Evolutionary conservation across 2,329 filamentous ascomycete genomes (phyloP), one percentile per base, ranked within the genome.

Genomic region (Alternaria ethzedia): DNA sequence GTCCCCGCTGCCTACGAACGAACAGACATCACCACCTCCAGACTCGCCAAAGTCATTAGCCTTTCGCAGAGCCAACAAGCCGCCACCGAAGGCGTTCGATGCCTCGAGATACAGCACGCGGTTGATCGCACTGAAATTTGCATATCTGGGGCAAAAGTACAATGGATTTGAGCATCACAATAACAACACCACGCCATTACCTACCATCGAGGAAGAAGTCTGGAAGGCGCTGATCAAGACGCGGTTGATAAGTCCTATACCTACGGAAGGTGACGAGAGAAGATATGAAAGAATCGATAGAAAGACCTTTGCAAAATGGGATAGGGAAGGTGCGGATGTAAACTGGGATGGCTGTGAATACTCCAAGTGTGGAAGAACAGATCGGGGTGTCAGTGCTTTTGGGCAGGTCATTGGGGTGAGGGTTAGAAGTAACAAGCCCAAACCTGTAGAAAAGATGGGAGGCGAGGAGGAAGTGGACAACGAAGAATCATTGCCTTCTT

Each of bases 311-410:
- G 72, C 75, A 3, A 60, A 43, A 4, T 78, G 76, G 76, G 60
- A 79, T 73, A 52, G 75, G 78, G 66, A 77, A 32, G 82, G 83
- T 5, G 73, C 78, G 46, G 78, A 81, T 61, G 80, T 97, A 25
- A 90, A 92, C 79, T 97, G 93, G 86, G 89, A 92, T 32, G 90
- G 90, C 8, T 94, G 89, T 79, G 92, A 97, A 65, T 99, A 98
- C 80, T 94, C 92, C 36, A 99, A 99, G 80, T 97, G 95, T 75
- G 96, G 96, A 2, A 86, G 96, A 66, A 99, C 96, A 17, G 96
- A 99, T 78, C 86, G 89, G 57, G 96, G 96, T 12, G 96, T 99
- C 36, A 97, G 94, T 80, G 94, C 96, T 4, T 99, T 99, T 82
- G 96, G 96, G 0, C 96, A 99, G 83, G 96, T 99, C 61, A 89